These are phyloP conservation scores for Aspergillus udagawae DNA, from an alignment of 2,329 filamentous ascomycete genomes.

Conservation along the genomic window DNA sequence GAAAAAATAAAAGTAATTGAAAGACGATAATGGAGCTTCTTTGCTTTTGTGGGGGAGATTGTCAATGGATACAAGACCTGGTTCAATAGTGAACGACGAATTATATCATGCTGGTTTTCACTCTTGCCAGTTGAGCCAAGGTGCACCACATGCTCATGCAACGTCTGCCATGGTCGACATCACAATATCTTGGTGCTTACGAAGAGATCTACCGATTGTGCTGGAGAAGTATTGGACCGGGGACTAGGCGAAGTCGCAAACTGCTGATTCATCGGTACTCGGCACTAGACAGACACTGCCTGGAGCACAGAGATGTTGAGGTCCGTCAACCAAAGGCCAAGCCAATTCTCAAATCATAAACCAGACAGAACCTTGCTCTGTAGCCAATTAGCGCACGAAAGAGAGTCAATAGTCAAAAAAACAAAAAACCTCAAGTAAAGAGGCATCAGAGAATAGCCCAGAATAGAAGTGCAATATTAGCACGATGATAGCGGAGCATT, in stretches of 20 bases:
- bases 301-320: neutral
- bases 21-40: neutral
- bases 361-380: neutral
- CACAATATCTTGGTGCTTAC: neutral
- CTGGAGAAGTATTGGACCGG: neutral
- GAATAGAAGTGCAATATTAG: neutral
- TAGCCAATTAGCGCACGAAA: neutral
- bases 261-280: neutral
- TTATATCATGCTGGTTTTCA: neutral
- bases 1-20: neutral
- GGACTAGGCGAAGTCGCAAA: neutral
- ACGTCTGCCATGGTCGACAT: neutral
- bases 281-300: too few species aligned
- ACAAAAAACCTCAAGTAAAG: neutral
- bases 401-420: neutral
- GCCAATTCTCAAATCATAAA: neutral
- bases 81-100: neutral
- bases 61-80: neutral
- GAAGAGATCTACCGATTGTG: too few species aligned
- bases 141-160: constrained; percentile 4
- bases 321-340: too few species aligned
- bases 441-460: neutral
- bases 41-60: neutral
- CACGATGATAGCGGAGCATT: constrained; percentile 13
- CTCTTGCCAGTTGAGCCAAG: neutral